phyloP scores from a whole-genome alignment of 768 basidiomycete genomes.

The Strobilomyces dryophilus region DNA sequence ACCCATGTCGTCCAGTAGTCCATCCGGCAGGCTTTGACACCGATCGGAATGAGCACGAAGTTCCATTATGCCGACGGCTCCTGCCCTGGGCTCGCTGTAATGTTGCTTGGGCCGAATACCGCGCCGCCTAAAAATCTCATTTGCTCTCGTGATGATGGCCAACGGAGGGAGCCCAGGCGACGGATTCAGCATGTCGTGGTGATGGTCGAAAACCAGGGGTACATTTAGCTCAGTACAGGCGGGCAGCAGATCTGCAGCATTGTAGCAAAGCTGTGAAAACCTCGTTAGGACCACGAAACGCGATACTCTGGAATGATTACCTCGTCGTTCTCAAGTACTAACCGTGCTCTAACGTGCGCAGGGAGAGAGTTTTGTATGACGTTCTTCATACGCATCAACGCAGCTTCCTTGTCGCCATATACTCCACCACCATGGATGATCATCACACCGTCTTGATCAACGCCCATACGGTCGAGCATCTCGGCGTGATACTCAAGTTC shows the following conservation, averaged over 20 bases:
- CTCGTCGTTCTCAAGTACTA: constrained; percentile 96
- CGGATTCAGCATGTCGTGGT: constrained; percentile 72
- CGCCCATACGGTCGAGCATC: constrained; percentile 81
- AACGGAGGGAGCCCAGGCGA: constrained; percentile 52
- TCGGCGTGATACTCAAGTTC: constrained; percentile 87
- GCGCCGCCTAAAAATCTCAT: constrained; percentile 66
- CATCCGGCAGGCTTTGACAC: constrained; percentile 61
- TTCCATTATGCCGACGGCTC: constrained; percentile 82
- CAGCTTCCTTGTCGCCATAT: constrained; percentile 73
- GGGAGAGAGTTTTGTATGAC: constrained; percentile 60
- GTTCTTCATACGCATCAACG: constrained; percentile 68
- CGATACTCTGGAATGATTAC: constrained; percentile 31
- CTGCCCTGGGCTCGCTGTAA: constrained; percentile 83
- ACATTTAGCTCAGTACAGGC: constrained; percentile 81
- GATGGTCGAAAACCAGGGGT: constrained; percentile 73
- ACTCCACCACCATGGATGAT: constrained; percentile 85
- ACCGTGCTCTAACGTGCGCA: constrained; percentile 58
- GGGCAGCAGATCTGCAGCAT: constrained; percentile 82
- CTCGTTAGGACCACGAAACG: not conserved
- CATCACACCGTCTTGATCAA: constrained; percentile 83
- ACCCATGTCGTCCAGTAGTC: constrained; percentile 68
- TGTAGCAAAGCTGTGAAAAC: constrained; percentile 65
- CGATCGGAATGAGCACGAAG: constrained; percentile 83
- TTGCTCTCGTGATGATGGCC: constrained; percentile 70
- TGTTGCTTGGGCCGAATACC: constrained; percentile 92